Conservation (phyloP, 345 rosid species). For the Rhodamnia argentea region DNA sequence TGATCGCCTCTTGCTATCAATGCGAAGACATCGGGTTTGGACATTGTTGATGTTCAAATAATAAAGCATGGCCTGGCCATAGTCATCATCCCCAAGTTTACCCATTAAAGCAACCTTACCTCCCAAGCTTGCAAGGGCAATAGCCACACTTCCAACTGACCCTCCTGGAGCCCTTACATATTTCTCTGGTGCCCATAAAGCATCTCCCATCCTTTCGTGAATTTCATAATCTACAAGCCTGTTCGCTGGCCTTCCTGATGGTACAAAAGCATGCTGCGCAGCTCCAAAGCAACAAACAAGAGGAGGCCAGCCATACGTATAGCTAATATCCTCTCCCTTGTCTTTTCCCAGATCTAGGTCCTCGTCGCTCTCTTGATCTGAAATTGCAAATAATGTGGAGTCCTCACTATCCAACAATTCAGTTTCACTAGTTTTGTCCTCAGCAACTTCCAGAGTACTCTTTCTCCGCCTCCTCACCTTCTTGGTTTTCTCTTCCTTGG, state of each 20-base stretch:
- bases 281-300: conserved; percentile 96
- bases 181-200: conserved; percentile 63
- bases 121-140: conserved; percentile 76
- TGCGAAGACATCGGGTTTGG: conserved; percentile 62
- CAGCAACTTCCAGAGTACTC: conserved; percentile 3
- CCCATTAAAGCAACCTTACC: conserved; percentile 95
- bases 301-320: conserved; percentile 85
- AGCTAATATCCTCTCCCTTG: conserved; percentile 59
- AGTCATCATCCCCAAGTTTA: conserved; percentile 78
- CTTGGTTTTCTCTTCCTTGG: conserved; percentile 39
- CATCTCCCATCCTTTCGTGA: conserved; percentile 58
- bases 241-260: conserved; percentile 77
- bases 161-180: conserved; percentile 81
- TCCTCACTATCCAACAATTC: conserved; percentile 36
- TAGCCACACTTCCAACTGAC: conserved; percentile 67
- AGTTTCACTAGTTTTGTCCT: conserved; percentile 26
- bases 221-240: conserved; percentile 66
- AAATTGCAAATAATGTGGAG: conserved; percentile 10
- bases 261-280: conserved; percentile 80
- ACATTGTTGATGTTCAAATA: conserved; percentile 62
- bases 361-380: conserved; percentile 43
- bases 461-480: conserved; percentile 33
- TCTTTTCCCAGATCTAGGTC: conserved; percentile 51
- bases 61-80: conserved; percentile 67
- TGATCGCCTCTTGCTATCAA: conserved; percentile 52